A percentile compares a stretch with the other conserved stretches of the same genome.
phyloP scores from a whole-genome alignment of 805 yeast genomes.

The Candida arabinofermentans region DNA sequence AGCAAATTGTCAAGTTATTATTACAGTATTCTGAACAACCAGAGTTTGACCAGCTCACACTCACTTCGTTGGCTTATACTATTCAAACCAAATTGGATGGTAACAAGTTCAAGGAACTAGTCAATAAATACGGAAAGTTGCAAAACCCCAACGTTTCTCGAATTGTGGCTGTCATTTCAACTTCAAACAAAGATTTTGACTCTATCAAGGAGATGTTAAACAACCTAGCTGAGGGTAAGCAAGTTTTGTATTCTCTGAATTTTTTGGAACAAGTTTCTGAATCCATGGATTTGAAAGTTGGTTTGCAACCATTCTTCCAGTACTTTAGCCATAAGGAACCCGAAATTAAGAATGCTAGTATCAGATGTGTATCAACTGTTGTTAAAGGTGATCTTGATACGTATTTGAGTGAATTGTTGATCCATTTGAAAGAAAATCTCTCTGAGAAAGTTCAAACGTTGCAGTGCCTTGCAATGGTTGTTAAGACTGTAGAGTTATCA shows the following conservation, averaged over 20 bases:
- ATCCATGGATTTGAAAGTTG: slow-evolving; percentile 28
- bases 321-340: slow-evolving; percentile 27
- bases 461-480: slow-evolving; percentile 8
- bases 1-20: slow-evolving; percentile 10
- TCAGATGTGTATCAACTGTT: slow-evolving; percentile 50
- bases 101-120: slow-evolving; percentile 9
- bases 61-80: slow-evolving; percentile 16
- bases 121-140: slow-evolving; percentile 16
- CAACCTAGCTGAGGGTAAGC: slow-evolving; percentile 16
- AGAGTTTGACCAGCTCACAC: slow-evolving; percentile 16
- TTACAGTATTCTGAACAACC: slow-evolving; percentile 14
- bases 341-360: slow-evolving; percentile 43
- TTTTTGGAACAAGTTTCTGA: slow-evolving; percentile 50
- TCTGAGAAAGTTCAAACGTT: slow-evolving; percentile 4
- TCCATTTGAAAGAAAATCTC: slow-evolving; percentile 10
- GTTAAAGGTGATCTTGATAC: slow-evolving; percentile 35
- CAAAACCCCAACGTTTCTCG: slow-evolving; percentile 25
- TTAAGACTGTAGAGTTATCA: slow-evolving; percentile 7
- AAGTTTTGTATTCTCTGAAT: slow-evolving; percentile 31
- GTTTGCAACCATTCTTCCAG: slow-evolving; percentile 34
- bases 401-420: slow-evolving; percentile 38
- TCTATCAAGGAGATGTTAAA: slow-evolving; percentile 17
- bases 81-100: slow-evolving; percentile 11
- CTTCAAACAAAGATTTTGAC: slow-evolving; percentile 31
- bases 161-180: slow-evolving; percentile 32